Base-by-base conservation (phyloP, 2,329 filamentous ascomycete species). In the Pseudogymnoascus sp. region DNA sequence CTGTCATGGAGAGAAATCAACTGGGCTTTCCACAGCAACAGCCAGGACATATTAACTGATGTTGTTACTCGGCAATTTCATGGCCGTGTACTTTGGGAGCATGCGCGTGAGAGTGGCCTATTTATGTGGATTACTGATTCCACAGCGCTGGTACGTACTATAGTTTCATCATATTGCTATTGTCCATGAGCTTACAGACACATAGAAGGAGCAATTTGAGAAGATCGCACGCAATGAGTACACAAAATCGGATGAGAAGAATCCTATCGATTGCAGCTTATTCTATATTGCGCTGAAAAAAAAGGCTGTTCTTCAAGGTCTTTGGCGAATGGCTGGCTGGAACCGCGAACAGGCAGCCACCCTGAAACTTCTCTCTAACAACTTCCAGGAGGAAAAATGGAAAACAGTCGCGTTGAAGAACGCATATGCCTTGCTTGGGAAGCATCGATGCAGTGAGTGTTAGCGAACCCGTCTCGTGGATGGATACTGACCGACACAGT, bases 271-370 rank as follows among this genome's bases (percentile, higher is more conserved):
- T 69, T 97, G 94, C 75, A 90, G 88, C 66, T 77, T 99, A 7
- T 96, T 89, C 75, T 99, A 97, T 72, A 80, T 99, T 15, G 93
- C 95, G 0, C 80, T 99, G 10, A 84, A 82, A 67, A 97, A 97
- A 78, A 99, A 99, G 74, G 82, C 88, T 2, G 88, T 97, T 0
- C 82, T 99, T 1, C 84, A 96, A 67, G 92, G 92, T 0, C 79
- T 99, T 0, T 99, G 94, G 94, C 86, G 95, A 15, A 97, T 97
- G 84, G 92, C 94, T 5, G 85, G 80, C 40, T 94, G 94, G 87
- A 88, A 95, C 69, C 85, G 82, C 63, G 95, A 99, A 73, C 94
- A 97, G 74, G 78, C 75, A 2, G 86, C 88, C 0, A 99, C 94
- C 0, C 84, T 87, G 64, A 86, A 84, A 64, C 80, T 99, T 31